A percentile compares a stretch with the other conserved stretches of the same genome.
phyloP scores from a whole-genome alignment of 1,284 basidiomycete species.

The Trametes sp. region DNA sequence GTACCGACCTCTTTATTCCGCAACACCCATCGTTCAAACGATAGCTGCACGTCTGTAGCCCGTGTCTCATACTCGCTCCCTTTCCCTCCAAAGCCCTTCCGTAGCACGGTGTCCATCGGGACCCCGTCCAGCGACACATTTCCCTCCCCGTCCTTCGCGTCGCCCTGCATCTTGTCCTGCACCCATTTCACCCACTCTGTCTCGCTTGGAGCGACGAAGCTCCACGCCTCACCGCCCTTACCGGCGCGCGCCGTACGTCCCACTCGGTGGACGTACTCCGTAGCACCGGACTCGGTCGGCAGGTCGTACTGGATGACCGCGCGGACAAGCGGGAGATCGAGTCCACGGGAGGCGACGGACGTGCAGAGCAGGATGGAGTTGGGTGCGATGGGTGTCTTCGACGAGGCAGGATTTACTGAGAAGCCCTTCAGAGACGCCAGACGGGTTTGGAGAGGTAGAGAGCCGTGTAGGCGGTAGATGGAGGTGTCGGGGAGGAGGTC shows the following conservation, averaged over 20 bases:
- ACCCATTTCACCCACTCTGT: slow-evolving; percentile 90
- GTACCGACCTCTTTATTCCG: slow-evolving; percentile 70
- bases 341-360: slow-evolving; percentile 95
- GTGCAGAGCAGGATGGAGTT: slow-evolving; percentile 92
- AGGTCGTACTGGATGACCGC: slow-evolving; percentile 97
- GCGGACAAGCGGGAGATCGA: slow-evolving; percentile 96
- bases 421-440: slow-evolving; percentile 87
- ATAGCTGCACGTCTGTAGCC: slow-evolving; percentile 95
- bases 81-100: slow-evolving; percentile 87
- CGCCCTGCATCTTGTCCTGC: slow-evolving; percentile 76
- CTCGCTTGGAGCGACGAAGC: slow-evolving; percentile 89
- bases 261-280: slow-evolving; percentile 97
- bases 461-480: slow-evolving; percentile 95
- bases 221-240: slow-evolving; percentile 89
- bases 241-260: slow-evolving; percentile 98
- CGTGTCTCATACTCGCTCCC: slow-evolving; percentile 85
- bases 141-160: slow-evolving; percentile 44
- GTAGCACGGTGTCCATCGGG: slow-evolving; percentile 75
- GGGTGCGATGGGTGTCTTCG: slow-evolving; percentile 39
- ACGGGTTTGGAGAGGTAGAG: slow-evolving; percentile 84
- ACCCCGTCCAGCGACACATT: slow-evolving; percentile 65
- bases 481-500: slow-evolving; percentile 83
- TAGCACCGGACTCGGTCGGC: slow-evolving; percentile 96
- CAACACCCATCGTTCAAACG: slow-evolving; percentile 95
- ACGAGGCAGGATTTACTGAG: slow-evolving; percentile 53